Base-by-base conservation (phyloP, 2,329 filamentous ascomycete genomes). In the Sphaerulina vaccinii region DNA sequence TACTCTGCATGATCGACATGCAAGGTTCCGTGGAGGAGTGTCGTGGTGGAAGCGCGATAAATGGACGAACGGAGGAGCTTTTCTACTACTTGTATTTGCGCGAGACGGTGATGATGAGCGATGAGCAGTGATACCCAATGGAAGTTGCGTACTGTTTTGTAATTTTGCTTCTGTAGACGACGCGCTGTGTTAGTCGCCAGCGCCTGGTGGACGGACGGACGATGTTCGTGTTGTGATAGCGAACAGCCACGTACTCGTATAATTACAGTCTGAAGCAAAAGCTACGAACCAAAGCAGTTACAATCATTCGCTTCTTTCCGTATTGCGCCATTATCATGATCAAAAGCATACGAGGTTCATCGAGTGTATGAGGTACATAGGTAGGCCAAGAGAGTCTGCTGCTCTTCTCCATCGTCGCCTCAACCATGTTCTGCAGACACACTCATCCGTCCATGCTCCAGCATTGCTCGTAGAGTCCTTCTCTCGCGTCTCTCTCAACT, bases 101-200 rank as follows among this genome's bases (percentile, higher is more conserved):
- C 39, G 24, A 23, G 21, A 22, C 35, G 45, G 47, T 38, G 47
- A 32, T 32, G 27, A 29, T 29, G 24, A 29, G 24, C 3, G 13
- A 11, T 3, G n/a, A 55, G 48, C 52, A 56, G 51, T 59, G 56
- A 61, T 61, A 61, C 58, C 58, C 58, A 55, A 47, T 55, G 51
- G 49, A 56, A 48, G 27, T 48, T 48, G 44, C 33, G 43, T 53
- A 33, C 41, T 49, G 23, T 44, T 43, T 52, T 46, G 19, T 50
- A 50, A 42, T 47, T 36, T n/a, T 10, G n/a, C 32, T 29, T 9
- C 22, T 15, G 11, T 19, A 11, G 45, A n/a, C 19, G 36, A 22
- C 10, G 15, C 13, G 21, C 22, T 24, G 15, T 27, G 24, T 27
- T 27, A 6, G 24, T 27, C 24, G 24, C 24, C 24, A 27, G 24